A percentile compares a stretch with the other conserved stretches of the same genome.
Conservation (phyloP, 2,329 filamentous ascomycete genomes). For the Coleophoma crateriformis region DNA sequence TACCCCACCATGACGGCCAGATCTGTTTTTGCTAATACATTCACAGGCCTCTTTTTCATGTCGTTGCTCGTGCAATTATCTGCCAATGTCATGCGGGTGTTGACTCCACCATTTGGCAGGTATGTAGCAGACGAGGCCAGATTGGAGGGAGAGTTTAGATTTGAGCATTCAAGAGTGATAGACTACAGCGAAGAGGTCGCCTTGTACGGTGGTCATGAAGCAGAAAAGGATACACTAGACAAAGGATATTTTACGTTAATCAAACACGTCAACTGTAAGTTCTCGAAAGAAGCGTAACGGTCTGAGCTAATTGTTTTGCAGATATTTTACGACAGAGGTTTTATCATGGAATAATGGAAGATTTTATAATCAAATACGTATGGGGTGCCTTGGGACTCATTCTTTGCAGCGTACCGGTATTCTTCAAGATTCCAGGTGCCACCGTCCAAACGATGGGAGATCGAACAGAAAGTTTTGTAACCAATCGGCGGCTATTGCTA, state of each 20-base stretch:
- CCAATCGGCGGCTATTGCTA: conserved; percentile 85
- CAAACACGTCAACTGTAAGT: conserved; percentile 79
- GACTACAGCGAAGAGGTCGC: conserved; percentile 96
- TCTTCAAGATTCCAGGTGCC: conserved; percentile 80
- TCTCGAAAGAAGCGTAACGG: neutral
- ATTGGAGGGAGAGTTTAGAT: conserved; percentile 92
- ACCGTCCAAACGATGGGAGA: conserved; percentile 58
- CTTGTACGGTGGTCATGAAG: conserved; percentile 84
- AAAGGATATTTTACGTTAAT: conserved; percentile 99
- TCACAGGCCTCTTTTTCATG: conserved; percentile 77
- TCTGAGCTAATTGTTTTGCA: neutral
- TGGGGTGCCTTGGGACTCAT: conserved; percentile 92
- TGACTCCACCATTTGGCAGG: conserved; percentile 94
- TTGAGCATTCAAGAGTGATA: conserved; percentile 89
- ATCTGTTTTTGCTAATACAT: conserved; percentile 2
- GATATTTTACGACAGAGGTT: conserved; percentile 82
- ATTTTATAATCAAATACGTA: conserved; percentile 99
- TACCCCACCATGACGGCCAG: neutral
- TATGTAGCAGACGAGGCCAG: conserved; percentile 95
- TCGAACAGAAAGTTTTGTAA: conserved; percentile 76
- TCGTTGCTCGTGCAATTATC: conserved; percentile 88
- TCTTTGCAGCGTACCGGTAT: conserved; percentile 91
- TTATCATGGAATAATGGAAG: conserved; percentile 99
- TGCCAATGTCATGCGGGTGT: conserved; percentile 81
- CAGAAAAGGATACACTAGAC: conserved; percentile 92